These are phyloP conservation scores for Cladophialophora psammophila DNA, from an alignment of 2,329 filamentous ascomycete species.

Conservation along the genomic window DNA sequence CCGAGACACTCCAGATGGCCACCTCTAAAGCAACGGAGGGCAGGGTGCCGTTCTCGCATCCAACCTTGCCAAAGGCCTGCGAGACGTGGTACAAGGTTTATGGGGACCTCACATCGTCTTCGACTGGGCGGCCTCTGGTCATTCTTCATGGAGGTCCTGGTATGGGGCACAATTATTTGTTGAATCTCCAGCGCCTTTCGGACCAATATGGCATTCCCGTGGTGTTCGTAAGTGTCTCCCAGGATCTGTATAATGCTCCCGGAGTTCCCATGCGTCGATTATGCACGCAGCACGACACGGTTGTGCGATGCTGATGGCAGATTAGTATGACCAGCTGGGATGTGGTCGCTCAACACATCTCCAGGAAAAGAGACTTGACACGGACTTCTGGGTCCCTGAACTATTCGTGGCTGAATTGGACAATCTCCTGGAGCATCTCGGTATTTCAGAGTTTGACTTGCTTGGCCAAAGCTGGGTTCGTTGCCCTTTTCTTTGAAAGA, in stretches of 20 bases:
- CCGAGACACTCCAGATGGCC: background rate
- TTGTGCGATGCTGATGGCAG: background rate
- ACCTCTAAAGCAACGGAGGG: slow-evolving; percentile 25
- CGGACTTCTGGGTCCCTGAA: slow-evolving; percentile 56
- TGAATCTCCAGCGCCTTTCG: slow-evolving; percentile 50
- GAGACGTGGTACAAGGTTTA: slow-evolving; percentile 52
- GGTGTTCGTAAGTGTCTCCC: slow-evolving; percentile 46
- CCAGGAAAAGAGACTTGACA: slow-evolving; percentile 54
- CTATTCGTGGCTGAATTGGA: slow-evolving; percentile 60
- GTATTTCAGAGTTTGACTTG: slow-evolving; percentile 53
- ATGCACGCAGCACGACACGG: background rate
- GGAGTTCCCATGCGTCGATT: background rate
- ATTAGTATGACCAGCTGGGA: slow-evolving; percentile 61
- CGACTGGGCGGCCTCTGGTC: slow-evolving; percentile 45
- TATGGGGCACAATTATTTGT: slow-evolving; percentile 55
- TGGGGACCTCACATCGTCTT: slow-evolving; percentile 45
- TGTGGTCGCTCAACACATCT: slow-evolving; percentile 59
- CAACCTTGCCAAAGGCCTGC: slow-evolving; percentile 45
- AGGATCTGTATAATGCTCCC: background rate
- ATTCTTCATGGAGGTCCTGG: slow-evolving; percentile 58
- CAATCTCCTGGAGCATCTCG: slow-evolving; percentile 55
- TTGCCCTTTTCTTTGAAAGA: background rate
- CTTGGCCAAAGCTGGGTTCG: slow-evolving; percentile 59
- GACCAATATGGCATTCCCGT: slow-evolving; percentile 51
- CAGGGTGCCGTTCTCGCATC: slow-evolving; percentile 44